Evolutionary conservation across 257 asterid genomes (phyloP), one percentile per base, ranked within the genome.

Genomic region (Lycium ferocissimum): DNA sequence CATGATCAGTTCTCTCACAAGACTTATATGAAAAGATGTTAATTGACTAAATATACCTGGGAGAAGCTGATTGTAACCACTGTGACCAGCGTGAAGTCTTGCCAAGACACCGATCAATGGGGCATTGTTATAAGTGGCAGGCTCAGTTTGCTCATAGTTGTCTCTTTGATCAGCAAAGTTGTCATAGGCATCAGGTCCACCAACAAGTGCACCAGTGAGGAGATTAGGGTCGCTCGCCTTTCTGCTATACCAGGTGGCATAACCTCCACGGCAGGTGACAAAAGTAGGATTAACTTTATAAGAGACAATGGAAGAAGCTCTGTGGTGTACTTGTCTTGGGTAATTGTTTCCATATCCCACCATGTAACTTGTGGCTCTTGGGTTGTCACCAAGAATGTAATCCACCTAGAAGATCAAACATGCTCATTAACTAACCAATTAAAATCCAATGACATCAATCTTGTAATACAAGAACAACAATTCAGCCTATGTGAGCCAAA

Each of bases 181-280:
- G 84, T 97, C 99, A 10, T 97, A 97, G 33, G 99, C 98, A 86
- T 94, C 99, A n/a, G 99, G 99, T n/a, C 99, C 98, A 26, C 98
- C 99, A 75, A 97, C 99, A 72, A 95, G 83, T 20, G 98, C 99
- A 79, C 99, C 98, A 0, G 94, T 89, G 2, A 97, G 99, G 78
- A 92, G 91, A 88, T 95, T 97, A 0, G 99, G 99, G 40, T 97
- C 98, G 2, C 92, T 94, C 6, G 86, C 94, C 88, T 92, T 94
- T 85, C 99, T 87, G 86, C 89, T 88, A 70, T 73, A 97, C 99
- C 99, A 97, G 37, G 97, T 95, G 45, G 99, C 98, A 76, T 97
- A 97, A 37, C 99, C 99, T 65, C 98, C 99, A 40, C 99, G 87
- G 91, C 98, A 97, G 87, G 90, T 95, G 78, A 97, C 94, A 54